These are phyloP conservation scores for Ambrosia hybrid DNA, from an alignment of 140 eudicot species.

Conservation along the genomic window DNA sequence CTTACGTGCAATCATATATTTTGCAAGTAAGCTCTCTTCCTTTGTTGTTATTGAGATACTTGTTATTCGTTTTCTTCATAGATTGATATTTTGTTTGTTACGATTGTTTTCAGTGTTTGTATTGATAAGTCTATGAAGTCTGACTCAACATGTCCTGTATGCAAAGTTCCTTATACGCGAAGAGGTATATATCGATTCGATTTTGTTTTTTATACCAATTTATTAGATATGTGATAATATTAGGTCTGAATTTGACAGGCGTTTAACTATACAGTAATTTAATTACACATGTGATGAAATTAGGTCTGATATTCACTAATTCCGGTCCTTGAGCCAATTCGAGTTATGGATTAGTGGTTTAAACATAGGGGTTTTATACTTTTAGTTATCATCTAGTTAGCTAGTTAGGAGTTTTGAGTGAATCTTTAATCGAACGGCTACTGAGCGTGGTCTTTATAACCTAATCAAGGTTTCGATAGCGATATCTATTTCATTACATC, in stretches of 20 bases:
- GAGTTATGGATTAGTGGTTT: no score
- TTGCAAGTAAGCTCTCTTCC: constrained; percentile 66
- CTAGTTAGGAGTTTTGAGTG: no score
- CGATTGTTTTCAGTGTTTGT: constrained; percentile 53
- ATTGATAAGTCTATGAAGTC: constrained; percentile 78
- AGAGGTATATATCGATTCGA: constrained; percentile 53
- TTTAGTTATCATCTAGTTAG: no score
- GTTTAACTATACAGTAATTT: background rate
- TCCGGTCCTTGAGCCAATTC: no score
- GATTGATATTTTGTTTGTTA: background rate
- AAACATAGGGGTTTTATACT: no score
- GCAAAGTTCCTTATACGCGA: constrained; percentile 80
- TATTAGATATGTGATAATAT: background rate
- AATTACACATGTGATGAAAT: no score
- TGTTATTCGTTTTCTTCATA: background rate
- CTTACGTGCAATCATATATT: constrained; percentile 91
- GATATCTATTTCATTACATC: no score
- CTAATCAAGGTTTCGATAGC: no score
- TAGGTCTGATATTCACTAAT: no score
- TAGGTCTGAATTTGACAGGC: background rate
- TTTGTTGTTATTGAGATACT: background rate
- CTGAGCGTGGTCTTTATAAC: no score
- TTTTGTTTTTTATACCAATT: background rate
- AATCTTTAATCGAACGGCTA: no score
- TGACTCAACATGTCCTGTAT: constrained; percentile 83